phyloP scores from a whole-genome alignment of 352 stramenopile genomes.

The Phytophthora fragariaefolia region DNA sequence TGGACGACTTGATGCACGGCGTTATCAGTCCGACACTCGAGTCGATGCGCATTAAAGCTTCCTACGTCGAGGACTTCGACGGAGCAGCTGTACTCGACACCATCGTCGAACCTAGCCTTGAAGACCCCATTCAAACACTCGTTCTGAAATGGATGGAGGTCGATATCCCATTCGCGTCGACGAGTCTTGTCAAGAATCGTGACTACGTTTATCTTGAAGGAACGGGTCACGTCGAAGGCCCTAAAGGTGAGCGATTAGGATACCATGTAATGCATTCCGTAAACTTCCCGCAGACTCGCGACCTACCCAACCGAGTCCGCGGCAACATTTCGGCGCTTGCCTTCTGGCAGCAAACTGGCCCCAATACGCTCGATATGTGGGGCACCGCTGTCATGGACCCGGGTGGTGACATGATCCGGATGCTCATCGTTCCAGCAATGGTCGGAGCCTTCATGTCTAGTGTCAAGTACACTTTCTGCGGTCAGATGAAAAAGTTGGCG shows the following conservation, averaged over 20 bases:
- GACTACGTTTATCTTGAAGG: slow-evolving; percentile 21
- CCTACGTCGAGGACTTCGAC: slow-evolving; percentile 16
- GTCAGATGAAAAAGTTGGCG: slow-evolving; percentile 10
- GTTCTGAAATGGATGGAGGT: slow-evolving; percentile 10
- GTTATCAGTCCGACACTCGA: slow-evolving; percentile 9
- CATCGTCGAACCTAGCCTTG: neutral
- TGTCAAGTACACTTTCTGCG: slow-evolving; percentile 14
- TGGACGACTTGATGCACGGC: slow-evolving; percentile 10
- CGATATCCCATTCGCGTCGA: slow-evolving; percentile 13
- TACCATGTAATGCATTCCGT: slow-evolving; percentile 20
- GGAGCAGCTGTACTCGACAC: slow-evolving; percentile 14
- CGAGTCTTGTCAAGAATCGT: slow-evolving; percentile 18
- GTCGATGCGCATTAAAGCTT: slow-evolving; percentile 6
- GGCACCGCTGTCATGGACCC: slow-evolving; percentile 9
- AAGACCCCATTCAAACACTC: slow-evolving; percentile 1
- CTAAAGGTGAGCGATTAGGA: slow-evolving; percentile 1
- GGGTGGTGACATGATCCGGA: slow-evolving; percentile 18
- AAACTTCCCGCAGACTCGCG: slow-evolving; percentile 11
- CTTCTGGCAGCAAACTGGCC: slow-evolving; percentile 25
- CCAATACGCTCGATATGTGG: slow-evolving; percentile 22
- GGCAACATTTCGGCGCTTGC: slow-evolving; percentile 24
- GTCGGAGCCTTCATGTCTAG: slow-evolving; percentile 15
- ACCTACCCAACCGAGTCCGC: slow-evolving; percentile 5
- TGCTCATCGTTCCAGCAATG: slow-evolving; percentile 19
- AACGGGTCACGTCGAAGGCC: slow-evolving; percentile 4